Base-by-base conservation (phyloP, 129 eudicot genomes). In the Solidago caesia region DNA sequence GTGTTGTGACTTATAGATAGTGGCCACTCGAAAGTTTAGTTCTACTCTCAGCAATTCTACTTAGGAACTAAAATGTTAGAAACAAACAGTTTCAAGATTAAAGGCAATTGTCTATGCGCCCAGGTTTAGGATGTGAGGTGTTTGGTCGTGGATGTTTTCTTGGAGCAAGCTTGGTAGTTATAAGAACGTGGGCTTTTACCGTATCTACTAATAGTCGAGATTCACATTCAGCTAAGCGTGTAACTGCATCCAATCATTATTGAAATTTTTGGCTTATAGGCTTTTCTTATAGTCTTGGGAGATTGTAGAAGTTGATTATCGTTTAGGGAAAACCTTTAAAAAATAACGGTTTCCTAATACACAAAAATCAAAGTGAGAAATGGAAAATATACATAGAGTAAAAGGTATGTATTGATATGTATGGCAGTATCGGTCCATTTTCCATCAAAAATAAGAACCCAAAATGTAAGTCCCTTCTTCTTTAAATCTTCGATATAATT, bases 351-450 rank as follows among this genome's bases (percentile, higher is more conserved):
- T 64, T 51, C 52, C 66, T 42, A 12, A 51, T 51, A 64, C 48
- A 33, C 9, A 7, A 42, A 64, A 15, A 4, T 49, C 63, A 51
- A 64, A 67, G 21, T 41, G 64, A 51, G 71, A 75, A 15, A 7
- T 10, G 78, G 10, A 63, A 48, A 25, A 47, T 1, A 44, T 33
- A 33, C 39, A 33, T 33, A 33, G 39, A 33, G 39, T 33, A 41
- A 48, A 42, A 11, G 79, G 41, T 25, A 16, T 48, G 53, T 49
- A n/a, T 4, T 46, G 8, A 46, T 46, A 26, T 27, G 15, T 74
- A 74, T 29, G 78, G 15, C 60, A 73, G 48, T 44, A 63, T 47
- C 29, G 49, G 56, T 56, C 14, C 63, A n/a, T 74, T 15, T 8
- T n/a, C 61, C 45, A 12, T 25, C 26, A 27, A 73, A 44, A 44